Percentiles rank a stretch among this genome's conserved stretches.
Conservation (phyloP, 2,329 filamentous ascomycete species). For the Aspergillus felis region DNA sequence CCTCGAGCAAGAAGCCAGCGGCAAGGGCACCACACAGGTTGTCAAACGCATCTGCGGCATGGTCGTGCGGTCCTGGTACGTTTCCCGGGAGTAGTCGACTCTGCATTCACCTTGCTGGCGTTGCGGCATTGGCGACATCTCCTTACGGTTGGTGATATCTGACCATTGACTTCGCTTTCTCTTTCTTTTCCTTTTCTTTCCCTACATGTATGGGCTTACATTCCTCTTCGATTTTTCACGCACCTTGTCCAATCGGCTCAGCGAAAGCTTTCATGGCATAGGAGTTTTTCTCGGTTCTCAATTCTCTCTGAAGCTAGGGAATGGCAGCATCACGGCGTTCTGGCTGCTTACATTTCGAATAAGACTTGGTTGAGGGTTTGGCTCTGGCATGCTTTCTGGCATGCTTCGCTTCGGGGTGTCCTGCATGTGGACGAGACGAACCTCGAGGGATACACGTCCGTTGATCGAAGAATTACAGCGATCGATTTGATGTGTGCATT, state of each 20-base stretch:
- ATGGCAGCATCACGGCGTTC: constrained; percentile 21
- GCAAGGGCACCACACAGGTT: constrained; percentile 70
- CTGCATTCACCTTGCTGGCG: constrained; percentile 7
- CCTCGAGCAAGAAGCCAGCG: constrained; percentile 60
- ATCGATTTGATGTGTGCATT: constrained; percentile 1
- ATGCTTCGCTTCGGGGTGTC: not conserved
- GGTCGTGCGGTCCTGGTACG: constrained; percentile 56
- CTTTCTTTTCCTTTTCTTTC: constrained; percentile 5
- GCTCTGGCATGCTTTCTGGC: not conserved
- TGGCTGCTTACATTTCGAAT: constrained; percentile 12
- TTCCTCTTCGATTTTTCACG: constrained; percentile 13
- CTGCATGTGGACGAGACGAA: not conserved
- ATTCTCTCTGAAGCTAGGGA: constrained; percentile 13
- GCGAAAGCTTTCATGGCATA: constrained; percentile 12
- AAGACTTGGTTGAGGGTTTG: not conserved
- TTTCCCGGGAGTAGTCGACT: constrained; percentile 31
- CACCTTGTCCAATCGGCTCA: constrained; percentile 7
- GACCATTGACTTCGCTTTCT: not conserved
- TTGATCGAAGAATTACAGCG: not conserved
- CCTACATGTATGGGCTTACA: not conserved
- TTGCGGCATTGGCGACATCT: constrained; percentile 14
- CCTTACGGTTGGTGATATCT: not conserved
- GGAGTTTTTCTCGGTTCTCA: constrained; percentile 18
- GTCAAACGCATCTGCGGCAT: constrained; percentile 67
- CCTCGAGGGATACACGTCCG: not conserved